These are phyloP conservation scores for Raphanus hybrid DNA, from an alignment of 441 rosid genomes.

Conservation along the genomic window DNA sequence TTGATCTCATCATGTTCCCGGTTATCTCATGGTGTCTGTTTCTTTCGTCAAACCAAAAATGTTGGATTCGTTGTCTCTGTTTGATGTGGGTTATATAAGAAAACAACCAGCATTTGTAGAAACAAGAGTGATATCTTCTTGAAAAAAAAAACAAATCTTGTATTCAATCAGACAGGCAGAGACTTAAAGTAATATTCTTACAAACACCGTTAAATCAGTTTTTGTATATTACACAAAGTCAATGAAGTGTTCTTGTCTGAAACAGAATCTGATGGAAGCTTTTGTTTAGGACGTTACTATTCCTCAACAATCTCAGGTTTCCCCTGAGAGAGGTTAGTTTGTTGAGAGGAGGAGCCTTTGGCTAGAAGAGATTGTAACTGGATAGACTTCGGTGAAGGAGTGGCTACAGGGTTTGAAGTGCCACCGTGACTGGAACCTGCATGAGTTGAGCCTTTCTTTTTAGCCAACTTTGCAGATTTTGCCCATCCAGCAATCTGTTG, in stretches of 20 bases:
- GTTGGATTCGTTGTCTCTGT: too few species aligned
- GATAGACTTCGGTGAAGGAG: conserved; percentile 22
- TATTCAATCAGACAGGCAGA: background rate
- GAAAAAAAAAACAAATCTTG: background rate
- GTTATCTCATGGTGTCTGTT: too few species aligned
- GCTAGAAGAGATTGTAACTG: conserved; percentile 34
- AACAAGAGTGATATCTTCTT: background rate
- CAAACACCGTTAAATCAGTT: conserved; percentile 2
- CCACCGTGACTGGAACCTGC: conserved; percentile 30
- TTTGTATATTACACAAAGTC: background rate
- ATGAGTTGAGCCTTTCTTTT: conserved; percentile 40
- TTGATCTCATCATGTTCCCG: too few species aligned
- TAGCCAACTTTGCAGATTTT: conserved; percentile 30
- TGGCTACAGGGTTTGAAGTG: conserved; percentile 5
- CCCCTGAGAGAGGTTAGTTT: background rate
- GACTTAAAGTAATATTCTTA: background rate
- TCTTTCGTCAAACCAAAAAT: too few species aligned
- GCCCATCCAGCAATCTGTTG: conserved; percentile 68
- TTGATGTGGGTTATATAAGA: too few species aligned
- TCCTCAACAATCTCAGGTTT: conserved; percentile 25
- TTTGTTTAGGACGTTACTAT: background rate
- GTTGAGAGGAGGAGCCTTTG: conserved; percentile 27
- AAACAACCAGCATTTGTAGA: background rate
- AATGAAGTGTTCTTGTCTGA: background rate
- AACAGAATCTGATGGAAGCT: background rate